Evolutionary conservation across 1,284 basidiomycete genomes (phyloP), one percentile per base, ranked within the genome.

Genomic region (Sphaerobolus stellatus): DNA sequence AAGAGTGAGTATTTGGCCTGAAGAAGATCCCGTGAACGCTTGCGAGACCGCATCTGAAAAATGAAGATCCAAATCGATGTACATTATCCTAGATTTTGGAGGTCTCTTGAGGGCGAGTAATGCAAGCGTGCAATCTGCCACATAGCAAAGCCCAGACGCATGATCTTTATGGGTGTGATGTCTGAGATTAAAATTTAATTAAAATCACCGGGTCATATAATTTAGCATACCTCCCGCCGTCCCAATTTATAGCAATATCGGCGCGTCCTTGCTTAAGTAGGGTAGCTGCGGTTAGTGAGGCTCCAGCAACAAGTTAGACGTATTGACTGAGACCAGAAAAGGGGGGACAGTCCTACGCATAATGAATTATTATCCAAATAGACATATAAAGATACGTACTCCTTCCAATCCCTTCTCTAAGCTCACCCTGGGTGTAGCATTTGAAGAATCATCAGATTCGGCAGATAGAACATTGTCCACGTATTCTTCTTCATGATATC

Each of bases 121-220:
- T 0, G 89, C 88, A 1, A 98, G 78, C 2, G 94, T 83, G 52
- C 88, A 87, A 67, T 98, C 95, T 4, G 93, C 92, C 27, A 97
- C 86, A 67, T 97, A 98, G 73, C 94, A 98, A 71, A 94, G 98
- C 0, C 94, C 95, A 2, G 89, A 84, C 0, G 92, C 92, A 48
- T 75, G 77, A 0, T 80, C 75, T 65, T 88, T 88, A 51, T 82
- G 82, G 0, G 88, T 86, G 60, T 93, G 91, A 61, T 92, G 91
- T 64, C 90, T 87, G 53, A 5, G 20, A 1, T 48, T 8, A 7
- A 28, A 30, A 54, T 28, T 25, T 52, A 24, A 34, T 27, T 13
- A 43, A 30, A 27, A 40, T 28, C 31, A 18, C 48, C 30, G 20
- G 54, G 57, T 43, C 44, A 47, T 43, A 50, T 20, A 27, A 1